These are phyloP conservation scores for Coniferiporia weirii DNA, from an alignment of 1,284 basidiomycete species.

Conservation along the genomic window DNA sequence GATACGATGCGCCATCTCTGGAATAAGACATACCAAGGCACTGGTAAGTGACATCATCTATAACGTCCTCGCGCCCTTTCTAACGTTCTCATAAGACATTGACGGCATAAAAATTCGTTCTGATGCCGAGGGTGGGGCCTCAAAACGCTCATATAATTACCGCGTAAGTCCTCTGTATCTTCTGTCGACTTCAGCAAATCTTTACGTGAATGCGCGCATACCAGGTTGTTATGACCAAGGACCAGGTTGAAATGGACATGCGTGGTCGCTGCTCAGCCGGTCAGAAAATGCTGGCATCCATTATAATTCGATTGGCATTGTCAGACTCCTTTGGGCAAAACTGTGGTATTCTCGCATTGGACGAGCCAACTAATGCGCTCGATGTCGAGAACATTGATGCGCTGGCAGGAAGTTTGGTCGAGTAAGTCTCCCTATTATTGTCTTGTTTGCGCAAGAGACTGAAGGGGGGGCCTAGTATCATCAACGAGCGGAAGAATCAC, in stretches of 20 bases:
- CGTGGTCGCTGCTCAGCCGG: slow-evolving; percentile 96
- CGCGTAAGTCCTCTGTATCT: slow-evolving; percentile 50
- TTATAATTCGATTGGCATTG: slow-evolving; percentile 96
- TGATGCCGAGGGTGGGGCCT: slow-evolving; percentile 82
- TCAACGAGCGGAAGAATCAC: slow-evolving; percentile 84
- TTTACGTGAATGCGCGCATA: slow-evolving; percentile 22
- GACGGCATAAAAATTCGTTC: slow-evolving; percentile 96
- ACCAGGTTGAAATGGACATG: slow-evolving; percentile 99
- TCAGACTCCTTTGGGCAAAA: slow-evolving; percentile 98
- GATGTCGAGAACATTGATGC: slow-evolving; percentile 97
- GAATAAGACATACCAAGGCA: slow-evolving; percentile 99
- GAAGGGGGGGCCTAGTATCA: slow-evolving; percentile 56
- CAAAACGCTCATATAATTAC: slow-evolving; percentile 97
- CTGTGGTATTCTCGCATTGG: slow-evolving; percentile 94
- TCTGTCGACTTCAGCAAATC: slow-evolving; percentile 17
- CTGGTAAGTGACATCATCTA: slow-evolving; percentile 48
- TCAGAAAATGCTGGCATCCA: slow-evolving; percentile 98
- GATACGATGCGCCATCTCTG: slow-evolving; percentile 94
- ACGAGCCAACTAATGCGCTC: slow-evolving; percentile 97
- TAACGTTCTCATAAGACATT: slow-evolving; percentile 61
- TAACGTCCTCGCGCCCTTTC: neutral
- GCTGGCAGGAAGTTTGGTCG: slow-evolving; percentile 84
- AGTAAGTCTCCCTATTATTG: slow-evolving; percentile 50
- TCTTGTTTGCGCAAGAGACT: neutral
- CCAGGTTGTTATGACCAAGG: slow-evolving; percentile 97